phyloP scores from a whole-genome alignment of 805 yeast genomes.

The Metschnikowia colocasiae region DNA sequence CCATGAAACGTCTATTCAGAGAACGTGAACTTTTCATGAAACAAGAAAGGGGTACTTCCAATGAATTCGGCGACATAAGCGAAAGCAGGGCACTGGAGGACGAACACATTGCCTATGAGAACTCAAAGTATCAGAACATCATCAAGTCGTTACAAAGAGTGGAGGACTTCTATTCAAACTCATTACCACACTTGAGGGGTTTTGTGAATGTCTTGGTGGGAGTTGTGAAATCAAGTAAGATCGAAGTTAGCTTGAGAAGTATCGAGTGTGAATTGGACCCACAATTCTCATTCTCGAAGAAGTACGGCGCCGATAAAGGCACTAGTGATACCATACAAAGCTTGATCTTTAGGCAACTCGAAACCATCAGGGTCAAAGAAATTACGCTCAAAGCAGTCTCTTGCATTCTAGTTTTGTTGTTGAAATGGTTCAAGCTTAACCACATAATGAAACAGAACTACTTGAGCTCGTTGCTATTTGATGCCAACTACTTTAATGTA shows the following conservation, averaged over 20 bases:
- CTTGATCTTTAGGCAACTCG: slow-evolving; percentile 43
- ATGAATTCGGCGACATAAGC: slow-evolving; percentile 9
- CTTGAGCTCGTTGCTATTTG: slow-evolving; percentile 67
- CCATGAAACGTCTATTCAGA: slow-evolving; percentile 66
- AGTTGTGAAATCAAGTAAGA: slow-evolving; percentile 51
- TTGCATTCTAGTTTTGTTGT: slow-evolving; percentile 47
- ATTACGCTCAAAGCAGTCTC: slow-evolving; percentile 56
- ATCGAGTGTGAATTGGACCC: slow-evolving; percentile 37
- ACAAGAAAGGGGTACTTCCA: slow-evolving; percentile 59
- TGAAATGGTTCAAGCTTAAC: slow-evolving; percentile 74
- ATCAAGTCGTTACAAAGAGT: slow-evolving; percentile 49
- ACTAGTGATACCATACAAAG: slow-evolving; percentile 9
- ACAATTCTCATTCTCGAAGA: slow-evolving; percentile 24
- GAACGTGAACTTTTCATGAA: slow-evolving; percentile 68
- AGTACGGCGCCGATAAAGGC: slow-evolving; percentile 11
- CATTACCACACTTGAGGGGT: slow-evolving; percentile 57
- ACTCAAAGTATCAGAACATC: slow-evolving; percentile 33
- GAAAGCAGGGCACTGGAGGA: slow-evolving; percentile 29
- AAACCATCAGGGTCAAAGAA: slow-evolving; percentile 59
- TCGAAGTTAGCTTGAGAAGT: slow-evolving; percentile 33
- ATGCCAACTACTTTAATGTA: slow-evolving; percentile 51
- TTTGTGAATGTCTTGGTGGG: slow-evolving; percentile 62
- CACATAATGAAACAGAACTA: slow-evolving; percentile 81
- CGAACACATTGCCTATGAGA: slow-evolving; percentile 16
- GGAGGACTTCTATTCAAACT: slow-evolving; percentile 53